A percentile compares a stretch with the other conserved stretches of the same genome.
Conservation (phyloP, 495 filamentous ascomycete species). For the Penicillium manginii region DNA sequence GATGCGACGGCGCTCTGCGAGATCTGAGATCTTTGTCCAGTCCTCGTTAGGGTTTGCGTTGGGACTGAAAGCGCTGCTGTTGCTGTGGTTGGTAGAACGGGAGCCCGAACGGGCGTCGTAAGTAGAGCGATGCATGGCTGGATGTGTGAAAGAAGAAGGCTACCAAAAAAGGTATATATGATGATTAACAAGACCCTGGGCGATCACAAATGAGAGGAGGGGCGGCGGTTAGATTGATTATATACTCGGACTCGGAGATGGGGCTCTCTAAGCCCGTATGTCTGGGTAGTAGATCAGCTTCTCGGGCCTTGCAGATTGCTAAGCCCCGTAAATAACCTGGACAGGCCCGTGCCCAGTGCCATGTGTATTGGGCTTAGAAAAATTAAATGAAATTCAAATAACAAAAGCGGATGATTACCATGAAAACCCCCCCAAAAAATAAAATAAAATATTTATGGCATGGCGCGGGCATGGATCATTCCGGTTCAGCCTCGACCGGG, state of each 20-base stretch:
- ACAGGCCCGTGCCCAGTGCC: conserved; percentile 34
- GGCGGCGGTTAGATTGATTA: conserved; percentile 29
- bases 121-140: conserved; percentile 41
- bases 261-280: conserved; percentile 32
- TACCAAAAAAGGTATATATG: conserved; percentile 1
- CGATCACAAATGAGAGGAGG: conserved; percentile 1
- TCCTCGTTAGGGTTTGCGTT: conserved; percentile 97
- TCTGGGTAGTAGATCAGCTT: conserved; percentile 32
- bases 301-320: conserved; percentile 34
- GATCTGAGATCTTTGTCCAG: conserved; percentile 98
- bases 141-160: not conserved
- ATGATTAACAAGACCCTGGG: conserved; percentile 4
- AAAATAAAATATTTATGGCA: conserved; percentile 4
- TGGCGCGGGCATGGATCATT: conserved; percentile 23
- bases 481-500: conserved; percentile 25
- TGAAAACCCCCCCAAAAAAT: not conserved
- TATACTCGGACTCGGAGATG: conserved; percentile 34
- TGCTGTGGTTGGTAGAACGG: conserved; percentile 68
- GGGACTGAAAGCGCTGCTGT: conserved; percentile 94
- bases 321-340: conserved; percentile 40
- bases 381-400: not conserved
- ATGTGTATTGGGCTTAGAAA: conserved; percentile 15
- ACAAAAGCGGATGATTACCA: not conserved
- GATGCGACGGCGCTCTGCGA: conserved; percentile 91
- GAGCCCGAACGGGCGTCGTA: conserved; percentile 46